Base-by-base conservation (phyloP, 805 yeast genomes). In the Blastobotrys parvus region DNA sequence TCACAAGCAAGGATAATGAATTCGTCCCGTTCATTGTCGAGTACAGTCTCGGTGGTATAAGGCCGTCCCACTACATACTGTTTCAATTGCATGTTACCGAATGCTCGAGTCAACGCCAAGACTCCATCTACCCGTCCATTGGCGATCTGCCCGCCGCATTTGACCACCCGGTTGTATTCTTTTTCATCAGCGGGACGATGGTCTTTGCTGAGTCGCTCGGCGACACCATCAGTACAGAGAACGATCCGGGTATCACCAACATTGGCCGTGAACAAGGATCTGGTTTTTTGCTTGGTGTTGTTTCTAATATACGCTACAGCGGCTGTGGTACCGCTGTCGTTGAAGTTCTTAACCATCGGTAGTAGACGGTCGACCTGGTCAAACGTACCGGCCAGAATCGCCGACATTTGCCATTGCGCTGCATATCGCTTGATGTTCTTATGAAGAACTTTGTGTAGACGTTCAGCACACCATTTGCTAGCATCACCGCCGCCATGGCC, bases 401-500 rank as follows among this genome's bases (percentile, higher is more conserved):
- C 40, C 17, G 42, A 30, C 11, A 37, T 25, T n/a, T 39, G 32
- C 21, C 16, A 19, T 8, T 13, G 21, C 60, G 57, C 19, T 30
- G 43, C 46, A 38, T 35, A 64, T 60, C 43, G 70, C 76, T 45
- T 68, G 56, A 42, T 59, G 60, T 46, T 53, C 5, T 43, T 57
- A 21, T 57, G 61, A 43, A 78, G 58, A 16, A 88, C 70, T 42
- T 71, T 73, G 59, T 89, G 97, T 43, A 92, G 62, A 55, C 82
- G 78, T 47, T 85, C 77, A 0, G 96, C 95, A 65, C 96, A 87
- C 94, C 95, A 89, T 56, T 89, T 75, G 2, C 97, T 94, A 5
- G 94, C 82, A 53, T 78, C 84, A 42, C 78, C 77, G 15, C 98
- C 98, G 1, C 97, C 97, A 64, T 92, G 98, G 7, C 98, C 98